Conservation (phyloP, 2,329 filamentous ascomycete genomes). For the Aurifilum marmelostoma region DNA sequence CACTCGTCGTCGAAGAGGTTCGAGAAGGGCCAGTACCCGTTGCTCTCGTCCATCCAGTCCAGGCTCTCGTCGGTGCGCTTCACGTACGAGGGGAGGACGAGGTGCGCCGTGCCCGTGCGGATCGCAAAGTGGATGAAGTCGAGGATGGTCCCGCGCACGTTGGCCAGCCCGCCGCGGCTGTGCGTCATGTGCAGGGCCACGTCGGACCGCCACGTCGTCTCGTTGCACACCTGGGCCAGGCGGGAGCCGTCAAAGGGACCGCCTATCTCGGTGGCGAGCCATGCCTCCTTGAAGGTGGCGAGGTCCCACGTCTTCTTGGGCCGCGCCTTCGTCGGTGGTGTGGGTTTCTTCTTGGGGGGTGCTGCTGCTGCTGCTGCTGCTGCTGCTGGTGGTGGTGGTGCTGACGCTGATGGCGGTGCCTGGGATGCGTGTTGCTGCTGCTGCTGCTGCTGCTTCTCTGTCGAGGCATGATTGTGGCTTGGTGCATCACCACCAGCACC, state of each 20-base stretch:
- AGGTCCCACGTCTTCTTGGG: background rate
- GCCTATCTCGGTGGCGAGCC: slow-evolving; percentile 19
- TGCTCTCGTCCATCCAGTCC: slow-evolving; percentile 20
- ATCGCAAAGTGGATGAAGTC: slow-evolving; percentile 22
- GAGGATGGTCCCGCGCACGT: slow-evolving; percentile 18
- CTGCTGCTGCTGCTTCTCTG: background rate
- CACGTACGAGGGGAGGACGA: slow-evolving; percentile 17
- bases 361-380: background rate
- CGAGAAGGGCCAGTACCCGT: slow-evolving; percentile 18
- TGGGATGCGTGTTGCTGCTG: background rate
- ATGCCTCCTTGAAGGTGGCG: slow-evolving; percentile 8
- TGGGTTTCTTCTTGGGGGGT: background rate
- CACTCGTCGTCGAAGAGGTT: slow-evolving; percentile 18
- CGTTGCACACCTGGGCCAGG: slow-evolving; percentile 3
- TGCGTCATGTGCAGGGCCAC: slow-evolving; percentile 14
- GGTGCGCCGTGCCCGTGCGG: slow-evolving; percentile 3
- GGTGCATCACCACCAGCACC: background rate
- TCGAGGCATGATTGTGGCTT: background rate
- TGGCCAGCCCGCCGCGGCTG: slow-evolving; percentile 16
- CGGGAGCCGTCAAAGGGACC: slow-evolving; percentile 5
- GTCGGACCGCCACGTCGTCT: slow-evolving; percentile 10
- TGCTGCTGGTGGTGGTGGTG: background rate
- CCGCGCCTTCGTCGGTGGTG: background rate
- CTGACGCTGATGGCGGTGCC: background rate
- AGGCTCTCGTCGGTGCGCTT: slow-evolving; percentile 19